phyloP scores from a whole-genome alignment of 257 asterid species.

The Cinchona pubescens region DNA sequence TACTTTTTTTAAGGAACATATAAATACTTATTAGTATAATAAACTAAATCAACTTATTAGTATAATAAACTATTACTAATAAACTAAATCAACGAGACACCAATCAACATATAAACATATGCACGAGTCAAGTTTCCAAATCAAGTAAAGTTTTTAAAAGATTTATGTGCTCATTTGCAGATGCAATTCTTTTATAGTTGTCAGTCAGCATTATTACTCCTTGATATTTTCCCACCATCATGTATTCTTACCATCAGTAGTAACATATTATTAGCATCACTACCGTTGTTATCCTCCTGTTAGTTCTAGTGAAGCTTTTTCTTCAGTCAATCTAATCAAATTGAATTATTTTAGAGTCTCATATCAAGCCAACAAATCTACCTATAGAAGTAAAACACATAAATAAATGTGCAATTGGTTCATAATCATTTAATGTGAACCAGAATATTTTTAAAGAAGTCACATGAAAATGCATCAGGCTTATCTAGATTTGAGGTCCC shows the following conservation, averaged over 20 bases:
- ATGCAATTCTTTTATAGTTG: too few species aligned
- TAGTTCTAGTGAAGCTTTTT: background rate
- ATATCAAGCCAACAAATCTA: background rate
- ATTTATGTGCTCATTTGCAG: too few species aligned
- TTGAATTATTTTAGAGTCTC: background rate
- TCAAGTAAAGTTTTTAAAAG: background rate
- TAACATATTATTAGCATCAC: too few species aligned
- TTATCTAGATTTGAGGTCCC: background rate
- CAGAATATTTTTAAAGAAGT: background rate
- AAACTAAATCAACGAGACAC: background rate
- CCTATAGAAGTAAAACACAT: background rate
- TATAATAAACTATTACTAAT: too few species aligned
- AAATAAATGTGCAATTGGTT: background rate
- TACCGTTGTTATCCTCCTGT: background rate
- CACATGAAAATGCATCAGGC: background rate
- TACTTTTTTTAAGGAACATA: too few species aligned
- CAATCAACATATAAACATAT: background rate
- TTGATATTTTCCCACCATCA: too few species aligned
- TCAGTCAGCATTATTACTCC: too few species aligned
- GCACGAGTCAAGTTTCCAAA: background rate
- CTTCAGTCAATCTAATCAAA: background rate
- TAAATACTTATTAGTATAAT: too few species aligned
- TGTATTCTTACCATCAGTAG: too few species aligned
- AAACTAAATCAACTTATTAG: too few species aligned
- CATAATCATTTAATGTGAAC: background rate